phyloP scores from a whole-genome alignment of 2,329 filamentous ascomycete genomes.

The Pyrenophora teres region DNA sequence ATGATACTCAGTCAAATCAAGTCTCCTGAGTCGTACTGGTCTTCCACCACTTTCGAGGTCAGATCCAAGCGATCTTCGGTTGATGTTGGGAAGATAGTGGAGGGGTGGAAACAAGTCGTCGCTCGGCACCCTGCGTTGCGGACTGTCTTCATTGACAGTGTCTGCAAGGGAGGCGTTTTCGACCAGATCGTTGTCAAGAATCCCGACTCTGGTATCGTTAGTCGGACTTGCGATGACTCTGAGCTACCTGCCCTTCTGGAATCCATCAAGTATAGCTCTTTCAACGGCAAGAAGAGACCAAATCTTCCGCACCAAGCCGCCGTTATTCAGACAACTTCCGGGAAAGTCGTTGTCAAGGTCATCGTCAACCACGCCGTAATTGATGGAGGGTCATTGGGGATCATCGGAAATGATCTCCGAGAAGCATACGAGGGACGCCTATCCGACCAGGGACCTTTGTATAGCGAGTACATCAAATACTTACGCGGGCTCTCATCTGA shows the following conservation, averaged over 20 bases:
- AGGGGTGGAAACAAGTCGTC: conserved; percentile 41
- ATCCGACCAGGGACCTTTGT: conserved; percentile 32
- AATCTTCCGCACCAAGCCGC: conserved; percentile 41
- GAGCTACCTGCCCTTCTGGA: conserved; percentile 29
- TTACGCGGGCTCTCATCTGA: conserved; percentile 26
- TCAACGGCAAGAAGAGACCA: conserved; percentile 39
- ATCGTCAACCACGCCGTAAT: conserved; percentile 45
- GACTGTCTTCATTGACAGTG: conserved; percentile 42
- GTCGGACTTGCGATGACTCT: conserved; percentile 28
- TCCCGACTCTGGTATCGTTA: conserved; percentile 30
- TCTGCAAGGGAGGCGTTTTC: conserved; percentile 43
- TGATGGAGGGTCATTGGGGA: conserved; percentile 39
- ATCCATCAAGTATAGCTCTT: conserved; percentile 31
- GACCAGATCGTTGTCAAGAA: conserved; percentile 42
- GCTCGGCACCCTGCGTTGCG: conserved; percentile 40
- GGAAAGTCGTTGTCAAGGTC: conserved; percentile 39
- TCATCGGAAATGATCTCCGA: conserved; percentile 40
- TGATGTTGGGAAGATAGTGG: conserved; percentile 27
- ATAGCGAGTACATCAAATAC: conserved; percentile 46
- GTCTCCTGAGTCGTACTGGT: conserved; percentile 38
- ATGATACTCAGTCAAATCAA: conserved; percentile 43
- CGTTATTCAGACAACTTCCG: conserved; percentile 34
- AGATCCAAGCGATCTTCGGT: conserved; percentile 28
- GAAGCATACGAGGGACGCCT: conserved; percentile 38
- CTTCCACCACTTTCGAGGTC: conserved; percentile 36